Percentiles rank a stretch among this genome's conserved stretches.
These are phyloP conservation scores for Kuraishia borneana DNA, from an alignment of 805 yeast species.

Conservation along the genomic window DNA sequence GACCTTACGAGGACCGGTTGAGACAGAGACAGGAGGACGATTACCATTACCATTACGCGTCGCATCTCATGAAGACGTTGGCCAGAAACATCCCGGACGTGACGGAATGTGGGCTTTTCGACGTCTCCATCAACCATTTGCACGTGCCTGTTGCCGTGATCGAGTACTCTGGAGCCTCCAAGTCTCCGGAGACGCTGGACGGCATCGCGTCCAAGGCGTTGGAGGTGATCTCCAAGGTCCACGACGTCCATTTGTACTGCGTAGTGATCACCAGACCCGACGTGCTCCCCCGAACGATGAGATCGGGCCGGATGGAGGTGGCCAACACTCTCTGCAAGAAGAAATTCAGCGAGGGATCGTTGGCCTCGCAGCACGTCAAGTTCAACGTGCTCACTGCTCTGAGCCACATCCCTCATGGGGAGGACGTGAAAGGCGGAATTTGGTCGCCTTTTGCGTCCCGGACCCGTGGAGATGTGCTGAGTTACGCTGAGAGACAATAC, in stretches of 20 bases:
- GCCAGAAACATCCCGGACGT: slow-evolving; percentile 74
- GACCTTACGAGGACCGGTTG: slow-evolving; percentile 85
- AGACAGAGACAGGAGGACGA: slow-evolving; percentile 38
- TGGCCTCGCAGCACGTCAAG: slow-evolving; percentile 72
- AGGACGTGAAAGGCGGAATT: slow-evolving; percentile 68
- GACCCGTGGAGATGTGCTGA: slow-evolving; percentile 48
- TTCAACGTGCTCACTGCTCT: slow-evolving; percentile 60
- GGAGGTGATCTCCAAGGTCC: slow-evolving; percentile 38
- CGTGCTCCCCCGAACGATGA: slow-evolving; percentile 69
- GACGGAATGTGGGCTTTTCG: slow-evolving; percentile 88
- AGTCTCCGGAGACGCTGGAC: slow-evolving; percentile 25
- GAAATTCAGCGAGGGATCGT: slow-evolving; percentile 65
- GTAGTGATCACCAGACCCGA: slow-evolving; percentile 72
- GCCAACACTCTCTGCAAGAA: slow-evolving; percentile 83
- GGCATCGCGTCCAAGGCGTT: slow-evolving; percentile 36
- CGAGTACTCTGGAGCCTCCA: slow-evolving; percentile 31
- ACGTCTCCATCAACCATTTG: slow-evolving; percentile 66
- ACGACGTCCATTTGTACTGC: slow-evolving; percentile 72
- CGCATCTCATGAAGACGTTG: slow-evolving; percentile 76
- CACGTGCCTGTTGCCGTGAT: slow-evolving; percentile 77
- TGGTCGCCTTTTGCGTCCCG: slow-evolving; percentile 73
- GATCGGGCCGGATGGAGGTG: slow-evolving; percentile 83
- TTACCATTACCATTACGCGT: slow-evolving; percentile 66
- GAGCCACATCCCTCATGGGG: slow-evolving; percentile 59
- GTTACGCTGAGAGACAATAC: slow-evolving; percentile 59